Evolutionary conservation across 805 yeast species (phyloP).

Genomic region (Kodamaea neixiangensis): DNA sequence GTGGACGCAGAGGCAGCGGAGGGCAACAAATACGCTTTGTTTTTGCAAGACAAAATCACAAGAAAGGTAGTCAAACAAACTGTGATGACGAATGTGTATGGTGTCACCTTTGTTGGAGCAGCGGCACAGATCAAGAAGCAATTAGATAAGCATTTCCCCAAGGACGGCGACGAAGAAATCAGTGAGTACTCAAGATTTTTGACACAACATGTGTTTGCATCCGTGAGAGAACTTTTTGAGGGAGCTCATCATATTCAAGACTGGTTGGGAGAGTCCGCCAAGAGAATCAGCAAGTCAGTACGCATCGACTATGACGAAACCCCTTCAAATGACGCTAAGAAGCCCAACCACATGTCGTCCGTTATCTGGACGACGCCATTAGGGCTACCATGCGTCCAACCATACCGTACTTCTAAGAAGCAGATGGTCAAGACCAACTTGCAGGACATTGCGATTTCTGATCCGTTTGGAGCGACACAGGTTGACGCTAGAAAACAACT

Average conservation of each 20-base stretch:
- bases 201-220: slow-evolving; percentile 74
- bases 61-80: slow-evolving; percentile 95
- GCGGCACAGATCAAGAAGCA: slow-evolving; percentile 84
- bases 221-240: slow-evolving; percentile 80
- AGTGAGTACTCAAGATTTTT: slow-evolving; percentile 56
- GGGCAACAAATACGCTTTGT: slow-evolving; percentile 56
- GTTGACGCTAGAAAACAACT: slow-evolving; percentile 89
- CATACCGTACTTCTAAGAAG: slow-evolving; percentile 72
- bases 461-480: slow-evolving; percentile 80
- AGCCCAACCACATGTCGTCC: slow-evolving; percentile 72
- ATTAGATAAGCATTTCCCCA: slow-evolving; percentile 57
- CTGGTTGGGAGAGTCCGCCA: slow-evolving; percentile 91
- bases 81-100: slow-evolving; percentile 97
- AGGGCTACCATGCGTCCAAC: slow-evolving; percentile 96
- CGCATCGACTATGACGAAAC: slow-evolving; percentile 55
- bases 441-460: slow-evolving; percentile 83
- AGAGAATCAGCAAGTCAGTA: slow-evolving; percentile 73
- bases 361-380: slow-evolving; percentile 98
- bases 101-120: slow-evolving; percentile 94
- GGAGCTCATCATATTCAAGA: slow-evolving; percentile 96
- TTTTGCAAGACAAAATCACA: slow-evolving; percentile 61
- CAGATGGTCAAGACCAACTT: slow-evolving; percentile 76
- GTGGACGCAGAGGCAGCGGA: slow-evolving; percentile 54
- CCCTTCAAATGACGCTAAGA: slow-evolving; percentile 25
- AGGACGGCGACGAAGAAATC: slow-evolving; percentile 44